Conservation (phyloP, 1,139 yeast species). For the Hansenula lynferdii region DNA sequence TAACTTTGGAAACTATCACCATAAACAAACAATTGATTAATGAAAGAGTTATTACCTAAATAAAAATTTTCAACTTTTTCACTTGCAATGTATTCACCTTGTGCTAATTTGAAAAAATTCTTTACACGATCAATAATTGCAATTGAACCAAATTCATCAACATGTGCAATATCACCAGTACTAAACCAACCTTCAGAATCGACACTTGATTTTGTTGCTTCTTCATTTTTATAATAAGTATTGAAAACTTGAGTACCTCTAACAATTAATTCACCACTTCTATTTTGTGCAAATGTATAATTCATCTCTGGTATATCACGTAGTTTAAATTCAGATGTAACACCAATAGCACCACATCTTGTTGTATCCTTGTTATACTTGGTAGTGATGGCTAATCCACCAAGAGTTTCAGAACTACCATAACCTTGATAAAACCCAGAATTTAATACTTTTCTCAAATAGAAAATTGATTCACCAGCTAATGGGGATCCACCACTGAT, state of each 20-base stretch:
- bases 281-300: slow-evolving; percentile 34
- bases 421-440: slow-evolving; percentile 48
- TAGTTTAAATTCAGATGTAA: slow-evolving; percentile 42
- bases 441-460: slow-evolving; percentile 42
- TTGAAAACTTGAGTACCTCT: slow-evolving; percentile 47
- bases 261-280: slow-evolving; percentile 44
- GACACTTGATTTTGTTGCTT: slow-evolving; percentile 31
- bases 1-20: slow-evolving; percentile 42
- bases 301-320: slow-evolving; percentile 50
- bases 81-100: slow-evolving; percentile 56
- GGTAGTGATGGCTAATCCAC: slow-evolving; percentile 38
- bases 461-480: slow-evolving; percentile 38
- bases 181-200: slow-evolving; percentile 53
- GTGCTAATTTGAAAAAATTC: slow-evolving; percentile 51
- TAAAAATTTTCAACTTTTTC: slow-evolving; percentile 49
- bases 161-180: slow-evolving; percentile 52
- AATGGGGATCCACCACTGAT: slow-evolving; percentile 53
- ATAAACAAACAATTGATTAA: slow-evolving; percentile 38
- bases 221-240: slow-evolving; percentile 41
- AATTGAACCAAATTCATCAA: slow-evolving; percentile 35
- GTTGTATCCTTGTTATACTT: slow-evolving; percentile 43
- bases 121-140: slow-evolving; percentile 48
- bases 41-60: slow-evolving; percentile 34
- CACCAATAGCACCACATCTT: slow-evolving; percentile 48
- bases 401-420: slow-evolving; percentile 51